phyloP scores from a whole-genome alignment of 2,329 filamentous ascomycete genomes.

The Xylaria multiplex region DNA sequence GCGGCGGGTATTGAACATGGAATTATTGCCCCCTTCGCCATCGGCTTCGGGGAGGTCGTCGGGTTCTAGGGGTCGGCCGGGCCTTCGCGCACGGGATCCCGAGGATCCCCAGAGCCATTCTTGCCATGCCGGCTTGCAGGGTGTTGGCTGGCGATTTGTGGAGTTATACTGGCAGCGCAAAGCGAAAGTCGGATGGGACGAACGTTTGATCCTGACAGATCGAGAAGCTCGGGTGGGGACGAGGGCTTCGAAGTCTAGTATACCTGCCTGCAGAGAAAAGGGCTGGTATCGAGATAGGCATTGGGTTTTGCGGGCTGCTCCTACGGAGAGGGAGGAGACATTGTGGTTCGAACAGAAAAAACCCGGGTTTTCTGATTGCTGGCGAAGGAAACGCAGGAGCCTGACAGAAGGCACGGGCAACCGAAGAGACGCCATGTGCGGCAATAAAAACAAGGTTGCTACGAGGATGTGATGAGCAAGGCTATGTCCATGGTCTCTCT shows the following conservation, averaged over 20 bases:
- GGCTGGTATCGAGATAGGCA: slow-evolving; percentile 44
- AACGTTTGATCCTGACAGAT: slow-evolving; percentile 25
- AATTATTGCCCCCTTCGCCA: slow-evolving; percentile 68
- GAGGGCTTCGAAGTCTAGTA: slow-evolving; percentile 43
- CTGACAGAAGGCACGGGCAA: slow-evolving; percentile 62
- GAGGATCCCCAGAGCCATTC: slow-evolving; percentile 61
- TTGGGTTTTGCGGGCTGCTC: slow-evolving; percentile 35
- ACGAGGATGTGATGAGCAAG: slow-evolving; percentile 6
- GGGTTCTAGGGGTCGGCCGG: slow-evolving; percentile 58
- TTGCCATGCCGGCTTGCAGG: slow-evolving; percentile 55
- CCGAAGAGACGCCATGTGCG: slow-evolving; percentile 58
- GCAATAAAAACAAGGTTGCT: slow-evolving; percentile 8
- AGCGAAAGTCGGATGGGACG: slow-evolving; percentile 33
- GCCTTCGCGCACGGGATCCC: slow-evolving; percentile 54
- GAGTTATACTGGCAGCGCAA: slow-evolving; percentile 45
- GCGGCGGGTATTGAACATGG: slow-evolving; percentile 75
- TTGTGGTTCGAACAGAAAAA: slow-evolving; percentile 59
- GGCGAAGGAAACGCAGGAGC: slow-evolving; percentile 77
- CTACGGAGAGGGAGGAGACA: slow-evolving; percentile 18
- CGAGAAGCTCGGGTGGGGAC: slow-evolving; percentile 34
- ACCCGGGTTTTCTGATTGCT: slow-evolving; percentile 70
- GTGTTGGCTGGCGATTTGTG: slow-evolving; percentile 42
- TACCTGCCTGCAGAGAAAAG: slow-evolving; percentile 39
- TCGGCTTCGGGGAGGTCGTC: slow-evolving; percentile 68
- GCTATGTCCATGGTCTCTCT: slow-evolving; percentile 31